Base-by-base conservation (phyloP, 768 basidiomycete species). In the Tricholoma sp. region DNA sequence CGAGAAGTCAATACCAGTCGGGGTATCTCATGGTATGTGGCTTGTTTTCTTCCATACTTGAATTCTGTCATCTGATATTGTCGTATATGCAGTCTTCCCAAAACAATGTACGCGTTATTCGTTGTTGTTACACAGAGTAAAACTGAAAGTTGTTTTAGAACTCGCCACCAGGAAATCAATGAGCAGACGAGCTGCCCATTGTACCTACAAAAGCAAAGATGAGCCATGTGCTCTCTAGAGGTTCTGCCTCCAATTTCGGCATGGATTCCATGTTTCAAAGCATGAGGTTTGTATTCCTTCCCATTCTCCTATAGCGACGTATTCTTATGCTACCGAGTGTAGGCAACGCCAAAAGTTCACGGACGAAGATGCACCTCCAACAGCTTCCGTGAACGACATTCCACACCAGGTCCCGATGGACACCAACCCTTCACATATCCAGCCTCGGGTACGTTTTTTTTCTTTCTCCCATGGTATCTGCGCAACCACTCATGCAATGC, bases 181-280 rank as follows among this genome's bases (percentile, higher is more conserved):
- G 87, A 27, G 76, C 80, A 12, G 89, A 91, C 59, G 89, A 92
- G 58, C 77, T 82, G 45, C 89, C 89, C 3, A 76, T 88, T 10
- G 84, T 92, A 14, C 84, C 81, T 59, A 90, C 89, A 0, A 91
- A 91, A 66, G 89, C 89, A 21, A 89, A 91, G 67, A 79, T 90
- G 74, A 91, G 86, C 67, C 80, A 85, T 57, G 80, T 80, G 5
- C 74, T 89, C 16, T 78, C 86, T 18, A 79, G 86, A 55, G 81
- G 83, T 11, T 76, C 83, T 19, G 77, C 84, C 1, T 79, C 84
- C 16, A 86, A 89, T 59, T 91, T 90, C 72, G 90, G 90, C 2
- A 83, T 88, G 74, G 88, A 89, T 59, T 89, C 89, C 19, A 89
- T 91, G 89, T 91, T 91, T 62, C 83, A 89, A 68, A 89, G 82